These are phyloP conservation scores for Leccinum disarticulatum DNA, from an alignment of 768 basidiomycete genomes.

Conservation along the genomic window DNA sequence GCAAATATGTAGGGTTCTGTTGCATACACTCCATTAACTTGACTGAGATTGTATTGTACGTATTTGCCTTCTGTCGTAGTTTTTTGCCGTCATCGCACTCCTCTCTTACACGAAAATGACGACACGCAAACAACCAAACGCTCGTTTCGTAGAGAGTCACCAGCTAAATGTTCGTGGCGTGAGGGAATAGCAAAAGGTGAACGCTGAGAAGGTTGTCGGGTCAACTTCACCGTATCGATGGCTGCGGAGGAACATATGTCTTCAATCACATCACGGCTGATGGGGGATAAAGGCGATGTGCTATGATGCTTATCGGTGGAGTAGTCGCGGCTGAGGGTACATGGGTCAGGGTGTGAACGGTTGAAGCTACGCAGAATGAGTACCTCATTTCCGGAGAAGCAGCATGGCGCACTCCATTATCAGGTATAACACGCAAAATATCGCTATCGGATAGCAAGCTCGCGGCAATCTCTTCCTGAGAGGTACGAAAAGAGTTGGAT, in stretches of 20 bases:
- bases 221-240: background rate
- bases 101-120: too few relatives aligned
- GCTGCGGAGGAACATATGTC: constrained; percentile 9
- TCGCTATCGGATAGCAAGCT: constrained; percentile 14
- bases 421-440: constrained; percentile 20
- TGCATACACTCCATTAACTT: too few relatives aligned
- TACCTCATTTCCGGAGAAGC: constrained; percentile 9
- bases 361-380: background rate
- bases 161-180: background rate
- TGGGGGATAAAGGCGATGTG: constrained; percentile 19
- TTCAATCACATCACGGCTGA: constrained; percentile 19
- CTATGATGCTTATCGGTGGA: background rate
- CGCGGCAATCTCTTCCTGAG: background rate
- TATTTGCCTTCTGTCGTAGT: too few relatives aligned
- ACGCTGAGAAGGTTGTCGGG: background rate
- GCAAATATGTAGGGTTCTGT: too few relatives aligned
- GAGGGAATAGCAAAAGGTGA: background rate
- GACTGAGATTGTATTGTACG: too few relatives aligned
- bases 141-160: background rate
- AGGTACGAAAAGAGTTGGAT: background rate
- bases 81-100: too few relatives aligned
- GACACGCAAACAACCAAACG: background rate
- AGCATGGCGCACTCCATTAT: background rate
- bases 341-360: background rate
- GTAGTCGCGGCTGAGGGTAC: constrained; percentile 1